Conservation (phyloP, 495 filamentous ascomycete genomes). For the Cercophora scortea region DNA sequence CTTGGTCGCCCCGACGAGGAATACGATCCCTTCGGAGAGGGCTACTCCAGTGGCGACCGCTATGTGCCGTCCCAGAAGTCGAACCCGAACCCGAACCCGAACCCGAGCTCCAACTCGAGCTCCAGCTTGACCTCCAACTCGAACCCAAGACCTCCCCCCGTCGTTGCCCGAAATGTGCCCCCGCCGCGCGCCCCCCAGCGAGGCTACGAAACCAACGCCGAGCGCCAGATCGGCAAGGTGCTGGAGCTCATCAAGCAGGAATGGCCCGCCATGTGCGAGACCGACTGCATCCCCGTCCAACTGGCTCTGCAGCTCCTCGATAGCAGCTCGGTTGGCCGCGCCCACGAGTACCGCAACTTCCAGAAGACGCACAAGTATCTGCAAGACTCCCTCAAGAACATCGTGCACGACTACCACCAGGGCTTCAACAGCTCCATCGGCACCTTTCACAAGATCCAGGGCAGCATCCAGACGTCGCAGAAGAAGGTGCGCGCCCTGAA, state of each 20-base stretch:
- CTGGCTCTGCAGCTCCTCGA: conserved; percentile 90
- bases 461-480: conserved; percentile 84
- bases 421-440: conserved; percentile 99
- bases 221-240: conserved; percentile 40
- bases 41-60: conserved; percentile 31
- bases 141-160: conserved; percentile 17
- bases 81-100: background rate
- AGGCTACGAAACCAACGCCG: conserved; percentile 32
- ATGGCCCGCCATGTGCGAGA: conserved; percentile 85
- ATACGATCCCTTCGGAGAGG: conserved; percentile 39
- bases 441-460: conserved; percentile 96
- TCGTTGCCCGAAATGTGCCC: conserved; percentile 12
- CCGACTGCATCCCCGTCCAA: conserved; percentile 84
- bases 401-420: conserved; percentile 98
- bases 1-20: conserved; percentile 24
- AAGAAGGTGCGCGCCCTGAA: conserved; percentile 73
- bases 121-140: background rate
- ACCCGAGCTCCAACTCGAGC: background rate
- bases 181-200: conserved; percentile 23
- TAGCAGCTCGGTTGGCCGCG: conserved; percentile 83
- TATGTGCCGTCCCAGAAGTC: conserved; percentile 16
- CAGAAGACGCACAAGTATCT: conserved; percentile 72
- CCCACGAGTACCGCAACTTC: conserved; percentile 78
- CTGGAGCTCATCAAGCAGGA: conserved; percentile 66
- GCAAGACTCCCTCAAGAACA: conserved; percentile 83